A percentile compares a stretch with the other conserved stretches of the same genome.
Conservation (phyloP, 345 rosid genomes). For the Camelina sativa region DNA sequence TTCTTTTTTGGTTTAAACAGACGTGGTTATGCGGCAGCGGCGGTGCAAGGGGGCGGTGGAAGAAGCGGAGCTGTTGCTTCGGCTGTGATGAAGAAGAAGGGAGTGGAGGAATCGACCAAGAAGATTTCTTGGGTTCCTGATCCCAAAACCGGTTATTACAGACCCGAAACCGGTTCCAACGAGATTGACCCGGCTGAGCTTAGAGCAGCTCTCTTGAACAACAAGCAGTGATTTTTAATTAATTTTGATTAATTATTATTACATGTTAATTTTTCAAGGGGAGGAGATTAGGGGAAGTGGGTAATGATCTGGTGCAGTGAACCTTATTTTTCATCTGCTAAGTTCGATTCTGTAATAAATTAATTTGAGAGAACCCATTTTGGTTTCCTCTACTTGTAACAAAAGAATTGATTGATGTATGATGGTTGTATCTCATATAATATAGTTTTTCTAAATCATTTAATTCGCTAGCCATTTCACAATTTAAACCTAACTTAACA, state of each 20-base stretch:
- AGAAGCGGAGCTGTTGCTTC: constrained; percentile 38
- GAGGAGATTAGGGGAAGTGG: constrained; percentile 34
- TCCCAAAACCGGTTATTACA: constrained; percentile 82
- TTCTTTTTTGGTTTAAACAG: constrained; percentile 19
- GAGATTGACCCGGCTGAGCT: constrained; percentile 77
- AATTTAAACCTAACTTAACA: not conserved
- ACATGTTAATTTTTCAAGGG: not conserved
- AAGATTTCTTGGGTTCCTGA: constrained; percentile 81
- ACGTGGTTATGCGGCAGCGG: constrained; percentile 47
- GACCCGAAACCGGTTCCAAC: constrained; percentile 67
- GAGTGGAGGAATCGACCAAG: constrained; percentile 48
- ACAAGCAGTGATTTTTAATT: constrained; percentile 47
- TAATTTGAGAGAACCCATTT: not conserved
- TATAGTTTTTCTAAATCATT: constrained; percentile 11
- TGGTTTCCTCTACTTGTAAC: constrained; percentile 26
- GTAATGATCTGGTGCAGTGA: constrained; percentile 35
- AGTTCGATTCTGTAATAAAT: constrained; percentile 23
- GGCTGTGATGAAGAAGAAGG: constrained; percentile 55
- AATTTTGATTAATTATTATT: constrained; percentile 15
- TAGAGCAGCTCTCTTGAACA: constrained; percentile 67
- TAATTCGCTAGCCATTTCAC: not conserved
- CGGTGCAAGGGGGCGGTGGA: constrained; percentile 38
- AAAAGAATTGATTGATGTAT: constrained; percentile 28
- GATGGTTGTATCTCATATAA: constrained; percentile 6
- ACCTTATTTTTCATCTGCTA: constrained; percentile 34